These are phyloP conservation scores for Aspergillus uvarum DNA, from an alignment of 2,329 filamentous ascomycete genomes.

Conservation along the genomic window DNA sequence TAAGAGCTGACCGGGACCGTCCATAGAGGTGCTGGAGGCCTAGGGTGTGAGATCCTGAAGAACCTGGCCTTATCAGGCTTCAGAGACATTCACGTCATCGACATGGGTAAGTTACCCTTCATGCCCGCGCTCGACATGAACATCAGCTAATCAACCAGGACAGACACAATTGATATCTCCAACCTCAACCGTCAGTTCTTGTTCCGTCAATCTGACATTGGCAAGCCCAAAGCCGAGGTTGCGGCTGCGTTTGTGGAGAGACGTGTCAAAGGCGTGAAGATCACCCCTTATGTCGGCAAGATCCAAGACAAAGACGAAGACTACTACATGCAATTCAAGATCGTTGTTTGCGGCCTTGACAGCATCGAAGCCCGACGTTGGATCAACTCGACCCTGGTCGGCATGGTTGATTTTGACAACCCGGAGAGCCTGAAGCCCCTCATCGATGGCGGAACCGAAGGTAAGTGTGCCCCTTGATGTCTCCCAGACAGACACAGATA, in stretches of 20 bases:
- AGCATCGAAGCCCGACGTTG: constrained; percentile 96
- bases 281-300: constrained; percentile 88
- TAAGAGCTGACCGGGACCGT: constrained; percentile 29
- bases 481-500: too few species aligned
- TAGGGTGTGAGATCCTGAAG: constrained; percentile 96
- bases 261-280: constrained; percentile 84
- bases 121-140: not conserved
- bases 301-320: constrained; percentile 96
- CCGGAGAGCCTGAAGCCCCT: constrained; percentile 87
- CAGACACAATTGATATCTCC: constrained; percentile 96
- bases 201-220: constrained; percentile 87
- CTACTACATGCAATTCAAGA: constrained; percentile 96
- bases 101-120: constrained; percentile 71
- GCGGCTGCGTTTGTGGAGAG: constrained; percentile 88
- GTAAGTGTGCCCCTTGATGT: constrained; percentile 34
- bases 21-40: constrained; percentile 79
- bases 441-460: constrained; percentile 95
- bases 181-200: constrained; percentile 98
- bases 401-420: constrained; percentile 81
- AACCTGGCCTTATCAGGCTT: constrained; percentile 94
- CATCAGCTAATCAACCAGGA: constrained; percentile 17
- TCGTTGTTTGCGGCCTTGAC: constrained; percentile 91
- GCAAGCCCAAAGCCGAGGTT: constrained; percentile 89
- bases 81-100: constrained; percentile 96
- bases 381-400: constrained; percentile 93